A percentile compares a stretch with the other conserved stretches of the same genome.
phyloP scores from a whole-genome alignment of 192 early-diverging fungal species.

The Backusella tarrabulga region DNA sequence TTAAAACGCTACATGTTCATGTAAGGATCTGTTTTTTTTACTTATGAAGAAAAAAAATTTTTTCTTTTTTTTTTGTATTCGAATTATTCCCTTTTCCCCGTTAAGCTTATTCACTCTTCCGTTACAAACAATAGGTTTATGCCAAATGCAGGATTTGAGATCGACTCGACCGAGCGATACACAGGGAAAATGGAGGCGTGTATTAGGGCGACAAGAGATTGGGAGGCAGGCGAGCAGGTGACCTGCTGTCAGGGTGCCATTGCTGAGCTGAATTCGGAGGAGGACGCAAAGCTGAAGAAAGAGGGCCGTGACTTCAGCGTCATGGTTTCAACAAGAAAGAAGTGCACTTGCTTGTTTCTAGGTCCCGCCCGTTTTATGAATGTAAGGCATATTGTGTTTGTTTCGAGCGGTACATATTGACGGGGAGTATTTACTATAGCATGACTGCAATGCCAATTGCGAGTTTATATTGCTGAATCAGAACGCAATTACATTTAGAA shows the following conservation, averaged over 20 bases:
- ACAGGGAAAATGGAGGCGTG: conserved; percentile 52
- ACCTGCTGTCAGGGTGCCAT: conserved; percentile 51
- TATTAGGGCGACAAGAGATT: conserved; percentile 48
- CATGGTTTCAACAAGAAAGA: conserved; percentile 45
- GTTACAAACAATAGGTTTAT: conserved; percentile 45
- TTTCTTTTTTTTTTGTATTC: conserved; percentile 1
- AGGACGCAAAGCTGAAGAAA: conserved; percentile 50
- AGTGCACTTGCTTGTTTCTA: conserved; percentile 52
- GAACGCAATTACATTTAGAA: conserved; percentile 56
- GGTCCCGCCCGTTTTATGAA: conserved; percentile 67
- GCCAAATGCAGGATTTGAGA: conserved; percentile 56
- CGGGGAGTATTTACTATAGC: conserved; percentile 26
- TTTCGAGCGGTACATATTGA: too few relatives aligned
- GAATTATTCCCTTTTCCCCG: background rate
- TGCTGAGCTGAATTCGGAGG: conserved; percentile 43
- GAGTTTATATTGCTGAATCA: conserved; percentile 47
- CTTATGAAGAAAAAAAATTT: background rate
- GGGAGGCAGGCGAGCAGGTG: conserved; percentile 47
- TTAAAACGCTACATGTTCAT: conserved; percentile 40
- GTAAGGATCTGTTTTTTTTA: conserved; percentile 13
- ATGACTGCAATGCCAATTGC: conserved; percentile 60
- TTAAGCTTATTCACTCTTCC: background rate
- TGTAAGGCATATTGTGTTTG: conserved; percentile 28
- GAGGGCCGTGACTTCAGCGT: conserved; percentile 48
- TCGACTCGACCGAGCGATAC: conserved; percentile 52